Evolutionary conservation across 148 eudicot species (phyloP).

Genomic region (Salicornia ramosissima): DNA sequence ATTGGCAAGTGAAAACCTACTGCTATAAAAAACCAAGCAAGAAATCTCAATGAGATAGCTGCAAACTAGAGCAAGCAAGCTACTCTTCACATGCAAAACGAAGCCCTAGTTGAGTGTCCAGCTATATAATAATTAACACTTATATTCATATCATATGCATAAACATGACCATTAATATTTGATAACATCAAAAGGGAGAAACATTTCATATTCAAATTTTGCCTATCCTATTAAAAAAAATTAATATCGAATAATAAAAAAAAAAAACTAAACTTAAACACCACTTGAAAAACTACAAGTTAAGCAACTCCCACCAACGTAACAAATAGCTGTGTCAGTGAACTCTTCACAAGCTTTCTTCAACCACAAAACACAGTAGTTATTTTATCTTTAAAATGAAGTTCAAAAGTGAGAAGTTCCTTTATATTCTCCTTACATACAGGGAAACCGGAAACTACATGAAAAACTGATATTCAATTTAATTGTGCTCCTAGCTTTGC

Average conservation of each 20-base stretch:
- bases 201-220: no score
- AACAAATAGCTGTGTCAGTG: neutral
- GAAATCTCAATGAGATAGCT: slow-evolving; percentile 12
- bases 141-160: neutral
- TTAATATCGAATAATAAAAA: no score
- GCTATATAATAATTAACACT: neutral
- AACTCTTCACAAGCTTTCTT: neutral
- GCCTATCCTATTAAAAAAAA: no score
- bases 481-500: neutral
- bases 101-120: neutral
- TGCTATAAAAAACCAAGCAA: slow-evolving; percentile 26
- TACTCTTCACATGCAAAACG: neutral
- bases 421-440: neutral
- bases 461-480: neutral
- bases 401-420: neutral
- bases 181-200: no score
- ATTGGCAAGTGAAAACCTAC: slow-evolving; percentile 23
- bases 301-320: neutral
- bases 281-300: neutral
- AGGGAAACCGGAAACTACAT: neutral
- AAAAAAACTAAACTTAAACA: no score
- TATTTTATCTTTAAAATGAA: neutral
- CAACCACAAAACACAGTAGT: neutral
- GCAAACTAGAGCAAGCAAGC: slow-evolving; percentile 9
- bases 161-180: no score